Base-by-base conservation (phyloP, 2,329 filamentous ascomycete species). In the Emergomyces africanus region DNA sequence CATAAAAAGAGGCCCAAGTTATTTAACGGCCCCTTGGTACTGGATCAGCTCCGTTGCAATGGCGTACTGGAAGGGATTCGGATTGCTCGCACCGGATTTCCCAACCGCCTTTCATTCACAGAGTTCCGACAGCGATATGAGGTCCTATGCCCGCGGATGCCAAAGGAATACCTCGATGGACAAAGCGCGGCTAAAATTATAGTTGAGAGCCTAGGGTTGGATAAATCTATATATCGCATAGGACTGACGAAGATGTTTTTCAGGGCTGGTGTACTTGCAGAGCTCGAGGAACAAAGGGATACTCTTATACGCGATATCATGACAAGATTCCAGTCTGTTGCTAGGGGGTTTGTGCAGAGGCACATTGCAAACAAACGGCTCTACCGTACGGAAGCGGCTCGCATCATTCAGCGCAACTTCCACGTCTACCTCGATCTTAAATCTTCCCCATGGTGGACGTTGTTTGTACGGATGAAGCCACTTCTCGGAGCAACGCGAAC, bases 51-150 rank as follows among this genome's bases (percentile, higher is more conserved):
- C n/a, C 85, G 94, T 57, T 99, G 94, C 75, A 99, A 99, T 71
- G 94, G 94, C 87, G 94, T 99, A 2, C 80, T 99, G n/a, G 94
- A 99, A 75, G 94, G 94, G 62, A 99, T 99, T 68, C 84, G 94
- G 62, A 99, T 99, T 72, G 94, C 94, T 28, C 85, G 94, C 51
- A 99, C 95, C 5, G 94, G 94, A 28, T 99, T 99, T 71, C 94
- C 94, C 56, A 99, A 99, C 70, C 82, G 94, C 65, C 79, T 99
- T 37, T 82, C 89, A 0, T 99, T 99, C 70, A 82, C 88, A 2
- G 95, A 99, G 69, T 99, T 99, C 75, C 85, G 94, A 58, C 89
- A 95, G 67, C 86, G 94, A 63, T 99, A 99, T 71, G 94, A 97
- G 70, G 92, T 99, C 6, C 82, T 99, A 6, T 97, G 92, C 70